Base-by-base conservation (phyloP, 208 protist genomes). In the Leishmania turanica region DNA sequence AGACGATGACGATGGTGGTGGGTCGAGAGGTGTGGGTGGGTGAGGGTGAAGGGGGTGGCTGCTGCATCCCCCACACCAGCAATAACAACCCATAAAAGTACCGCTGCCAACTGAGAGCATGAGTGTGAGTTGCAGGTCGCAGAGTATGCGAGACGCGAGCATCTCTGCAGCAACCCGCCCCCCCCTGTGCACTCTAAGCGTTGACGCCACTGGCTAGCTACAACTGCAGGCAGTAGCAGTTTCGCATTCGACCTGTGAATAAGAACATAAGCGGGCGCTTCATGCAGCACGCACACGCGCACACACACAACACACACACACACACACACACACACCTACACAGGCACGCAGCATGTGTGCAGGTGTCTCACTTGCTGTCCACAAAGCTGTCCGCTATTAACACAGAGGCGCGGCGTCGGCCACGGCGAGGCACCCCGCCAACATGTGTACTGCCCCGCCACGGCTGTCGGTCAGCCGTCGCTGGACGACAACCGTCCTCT, bases 311-410 rank as follows among this genome's bases (percentile, higher is more conserved):
- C 0, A 54, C 0, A 54, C 51, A 54, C 51, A 54, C 15, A 19
- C 13, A 19, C 17, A 24, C n/a, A 54, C 0, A 54, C 0, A 54
- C 51, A 54, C 51, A 54, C 15, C 9, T 3, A 19, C 13, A 19
- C 17, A 24, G 9, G 5, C 13, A 21, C n/a, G 2, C 5, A 42
- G 47, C 24, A 27, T 42, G 15, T 34, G 31, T 27, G 75, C 53
- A 31, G 74, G 5, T 51, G 34, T 42, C 7, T 72, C 56, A 51
- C 8, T 17, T 60, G 31, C 53, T 47, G 64, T 92, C 86, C 2
- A 92, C 84, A 47, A 87, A 92, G 62, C 81, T 90, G 78, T 92
- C 88, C 0, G 88, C 86, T 19, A 92, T 88, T 19, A 92, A 75
- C 78, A 92, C 86, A 15, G 88, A 89, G 1, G 86, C 84, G 9